These are phyloP conservation scores for Salinomyces thailandicus DNA, from an alignment of 2,329 filamentous ascomycete species.

Conservation along the genomic window DNA sequence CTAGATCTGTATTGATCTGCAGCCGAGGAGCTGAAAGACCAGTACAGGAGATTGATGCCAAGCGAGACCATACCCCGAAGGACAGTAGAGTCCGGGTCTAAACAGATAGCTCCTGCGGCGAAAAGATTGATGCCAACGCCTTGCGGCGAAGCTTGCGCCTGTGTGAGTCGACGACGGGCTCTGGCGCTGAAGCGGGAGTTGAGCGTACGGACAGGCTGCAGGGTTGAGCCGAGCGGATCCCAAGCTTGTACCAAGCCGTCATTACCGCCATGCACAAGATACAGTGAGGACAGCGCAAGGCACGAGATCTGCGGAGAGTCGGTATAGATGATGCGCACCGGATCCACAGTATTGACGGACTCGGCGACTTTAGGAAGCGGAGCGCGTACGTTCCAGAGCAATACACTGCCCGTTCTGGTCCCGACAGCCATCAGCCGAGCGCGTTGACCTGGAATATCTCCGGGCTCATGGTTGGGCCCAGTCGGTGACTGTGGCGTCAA, in stretches of 20 bases:
- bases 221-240: slow-evolving; percentile 80
- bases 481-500: slow-evolving; percentile 41
- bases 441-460: slow-evolving; percentile 73
- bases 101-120: slow-evolving; percentile 69
- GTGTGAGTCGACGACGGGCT: slow-evolving; percentile 62
- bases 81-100: slow-evolving; percentile 79
- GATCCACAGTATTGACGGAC: slow-evolving; percentile 50
- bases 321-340: slow-evolving; percentile 75
- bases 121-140: slow-evolving; percentile 65
- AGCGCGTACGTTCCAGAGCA: slow-evolving; percentile 78
- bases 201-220: slow-evolving; percentile 70
- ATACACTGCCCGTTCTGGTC: slow-evolving; percentile 63
- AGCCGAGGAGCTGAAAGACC: slow-evolving; percentile 78
- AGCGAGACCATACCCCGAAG: slow-evolving; percentile 80
- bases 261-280: slow-evolving; percentile 84
- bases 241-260: slow-evolving; percentile 93
- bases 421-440: slow-evolving; percentile 73
- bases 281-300: slow-evolving; percentile 72
- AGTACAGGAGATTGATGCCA: slow-evolving; percentile 79
- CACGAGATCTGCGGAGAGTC: slow-evolving; percentile 81
- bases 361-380: slow-evolving; percentile 44
- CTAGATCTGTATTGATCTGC: slow-evolving; percentile 63
- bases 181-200: slow-evolving; percentile 76
- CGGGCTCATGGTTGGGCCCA: slow-evolving; percentile 22
- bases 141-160: slow-evolving; percentile 56